phyloP scores from a whole-genome alignment of 1,284 basidiomycete genomes.

The Apiotrichum mycotoxinovorans region DNA sequence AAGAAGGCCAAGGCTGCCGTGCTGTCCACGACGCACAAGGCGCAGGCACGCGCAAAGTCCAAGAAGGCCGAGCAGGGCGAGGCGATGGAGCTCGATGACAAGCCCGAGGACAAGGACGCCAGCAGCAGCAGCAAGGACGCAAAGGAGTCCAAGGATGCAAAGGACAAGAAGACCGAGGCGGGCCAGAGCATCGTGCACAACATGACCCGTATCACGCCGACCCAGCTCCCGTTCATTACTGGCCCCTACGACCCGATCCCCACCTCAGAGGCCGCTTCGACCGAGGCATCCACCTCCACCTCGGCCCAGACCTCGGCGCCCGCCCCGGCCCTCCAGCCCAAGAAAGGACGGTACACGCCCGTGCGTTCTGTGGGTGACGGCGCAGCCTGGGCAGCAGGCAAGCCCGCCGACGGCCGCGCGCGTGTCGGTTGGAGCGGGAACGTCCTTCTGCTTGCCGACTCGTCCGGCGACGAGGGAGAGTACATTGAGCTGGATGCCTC shows the following conservation, averaged over 20 bases:
- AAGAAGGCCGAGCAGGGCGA: conserved; percentile 66
- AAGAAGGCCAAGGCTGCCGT: conserved; percentile 88
- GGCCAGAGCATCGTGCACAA: conserved; percentile 74
- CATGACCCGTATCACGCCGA: conserved; percentile 87
- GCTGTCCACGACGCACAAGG: conserved; percentile 89
- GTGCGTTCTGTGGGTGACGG: conserved; percentile 19
- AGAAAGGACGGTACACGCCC: conserved; percentile 20
- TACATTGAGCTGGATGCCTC: conserved; percentile 61
- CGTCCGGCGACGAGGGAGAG: conserved; percentile 50
- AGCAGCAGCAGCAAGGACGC: conserved; percentile 4
- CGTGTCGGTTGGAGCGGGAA: conserved; percentile 56
- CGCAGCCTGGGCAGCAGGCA: conserved; percentile 15
- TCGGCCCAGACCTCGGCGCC: neutral
- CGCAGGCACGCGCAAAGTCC: conserved; percentile 82
- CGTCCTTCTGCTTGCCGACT: conserved; percentile 72
- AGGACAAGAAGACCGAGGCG: conserved; percentile 60
- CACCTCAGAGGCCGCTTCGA: neutral
- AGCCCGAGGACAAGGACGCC: conserved; percentile 42
- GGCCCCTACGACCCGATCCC: conserved; percentile 21
- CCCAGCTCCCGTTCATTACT: conserved; percentile 76
- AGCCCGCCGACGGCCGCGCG: conserved; percentile 18
- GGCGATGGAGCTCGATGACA: conserved; percentile 68
- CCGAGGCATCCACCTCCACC: neutral
- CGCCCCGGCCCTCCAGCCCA: conserved; percentile 9
- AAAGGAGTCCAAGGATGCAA: conserved; percentile 41